A percentile compares a stretch with the other conserved stretches of the same genome.
phyloP scores from a whole-genome alignment of 371 early-diverging fungal genomes.

The Mucor saturninus region DNA sequence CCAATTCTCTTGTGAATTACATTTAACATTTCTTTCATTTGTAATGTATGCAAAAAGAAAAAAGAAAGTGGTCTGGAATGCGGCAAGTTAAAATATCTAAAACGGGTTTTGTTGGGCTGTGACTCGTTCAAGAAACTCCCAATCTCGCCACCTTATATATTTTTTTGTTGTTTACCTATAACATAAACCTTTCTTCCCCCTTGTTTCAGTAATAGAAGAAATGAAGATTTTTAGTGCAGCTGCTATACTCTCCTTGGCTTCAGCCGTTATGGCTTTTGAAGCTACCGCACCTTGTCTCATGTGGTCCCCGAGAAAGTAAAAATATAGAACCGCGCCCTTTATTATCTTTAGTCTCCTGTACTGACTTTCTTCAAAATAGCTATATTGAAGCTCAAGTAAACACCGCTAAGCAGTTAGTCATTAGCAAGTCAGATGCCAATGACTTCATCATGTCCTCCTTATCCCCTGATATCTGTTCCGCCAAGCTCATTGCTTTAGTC shows the following conservation, averaged over 20 bases:
- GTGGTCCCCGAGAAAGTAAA: constrained; percentile 45
- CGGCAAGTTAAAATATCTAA: too few species aligned
- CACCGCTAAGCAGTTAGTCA: constrained; percentile 36
- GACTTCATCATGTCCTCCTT: constrained; percentile 34
- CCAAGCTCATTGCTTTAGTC: constrained; percentile 45
- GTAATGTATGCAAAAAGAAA: too few species aligned
- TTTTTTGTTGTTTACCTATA: background rate
- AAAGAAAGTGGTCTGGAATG: too few species aligned
- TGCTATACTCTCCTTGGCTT: constrained; percentile 26
- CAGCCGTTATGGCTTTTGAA: constrained; percentile 40
- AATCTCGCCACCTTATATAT: too few species aligned
- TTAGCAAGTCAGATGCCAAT: constrained; percentile 37
- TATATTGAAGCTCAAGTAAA: constrained; percentile 27
- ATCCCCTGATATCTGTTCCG: constrained; percentile 42
- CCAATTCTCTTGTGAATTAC: too few species aligned
- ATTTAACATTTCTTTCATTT: too few species aligned
- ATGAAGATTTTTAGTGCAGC: constrained; percentile 30
- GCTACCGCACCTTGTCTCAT: constrained; percentile 39
- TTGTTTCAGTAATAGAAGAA: constrained; percentile 11
- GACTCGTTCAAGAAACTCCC: too few species aligned
- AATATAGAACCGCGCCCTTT: background rate
- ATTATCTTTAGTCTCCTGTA: background rate
- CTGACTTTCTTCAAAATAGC: constrained; percentile 11
- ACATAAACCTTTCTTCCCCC: constrained; percentile 9
- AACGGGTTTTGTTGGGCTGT: too few species aligned